Base-by-base conservation (phyloP, 2,329 filamentous ascomycete species). In the Paramyrothecium roridum region DNA sequence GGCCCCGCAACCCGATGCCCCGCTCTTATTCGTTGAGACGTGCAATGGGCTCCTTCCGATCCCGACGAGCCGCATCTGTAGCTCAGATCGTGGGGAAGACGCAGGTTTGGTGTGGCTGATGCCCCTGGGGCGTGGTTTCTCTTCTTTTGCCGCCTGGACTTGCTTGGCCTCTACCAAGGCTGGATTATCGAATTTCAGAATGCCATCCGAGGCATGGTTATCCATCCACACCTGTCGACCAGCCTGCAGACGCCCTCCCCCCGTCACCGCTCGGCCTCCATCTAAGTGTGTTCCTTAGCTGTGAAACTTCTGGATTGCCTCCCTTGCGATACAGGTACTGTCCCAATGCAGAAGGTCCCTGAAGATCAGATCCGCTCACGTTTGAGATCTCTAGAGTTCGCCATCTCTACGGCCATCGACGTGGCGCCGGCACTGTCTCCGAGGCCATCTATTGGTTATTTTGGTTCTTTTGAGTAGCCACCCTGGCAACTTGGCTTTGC, bases 61-160 rank as follows among this genome's bases (percentile, higher is more conserved):
- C 64, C 59, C 45, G 10, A 55, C 30, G 58, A 66, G 59, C 56
- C 61, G 62, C 65, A 61, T 57, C 48, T 23, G 55, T 70, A 68
- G 67, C 56, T 56, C 54, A 53, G 57, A 72, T 72, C 68, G 63
- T 60, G 58, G 57, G 26, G 26, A 30, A 60, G 37, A 43, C 12
- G 13, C n/a, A 17, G 37, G n/a, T 13, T 8, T 19, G 37, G 37
- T 19, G n/a, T 43, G 37, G 37, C 37, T 43, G 13, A 13, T 43
- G 37, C 13, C 13, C 4, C n/a, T 43, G 4, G 13, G 37, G 37
- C 13, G 37, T 19, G 13, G 37, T 43, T 6, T 13, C 37, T 43
- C 12, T 30, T 30, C 26, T 30, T 4, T 30, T 30, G 6, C 26
- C 10, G 4, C 26, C 26, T 30, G 26, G 26, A 6, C 26, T 30